These are phyloP conservation scores for Pisolithus sp. DNA, from an alignment of 768 basidiomycete species.

Conservation along the genomic window DNA sequence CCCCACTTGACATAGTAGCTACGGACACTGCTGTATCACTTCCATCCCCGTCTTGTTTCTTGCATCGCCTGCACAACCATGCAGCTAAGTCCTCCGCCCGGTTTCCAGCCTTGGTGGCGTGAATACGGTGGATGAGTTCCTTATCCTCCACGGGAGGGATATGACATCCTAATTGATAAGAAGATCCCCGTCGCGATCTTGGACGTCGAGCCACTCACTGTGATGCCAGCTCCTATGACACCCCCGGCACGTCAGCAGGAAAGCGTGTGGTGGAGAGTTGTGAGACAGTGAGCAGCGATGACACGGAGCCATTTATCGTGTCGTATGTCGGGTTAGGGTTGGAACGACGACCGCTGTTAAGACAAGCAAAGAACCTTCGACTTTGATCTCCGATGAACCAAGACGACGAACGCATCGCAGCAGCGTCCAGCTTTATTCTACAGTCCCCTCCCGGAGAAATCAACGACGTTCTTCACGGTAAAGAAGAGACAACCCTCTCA, in stretches of 20 bases:
- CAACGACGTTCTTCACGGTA: slow-evolving; percentile 91
- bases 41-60: slow-evolving; percentile 9
- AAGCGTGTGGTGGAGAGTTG: slow-evolving; percentile 22
- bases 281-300: slow-evolving; percentile 20
- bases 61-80: slow-evolving; percentile 30
- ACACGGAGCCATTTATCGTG: slow-evolving; percentile 6
- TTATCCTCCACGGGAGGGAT: slow-evolving; percentile 23
- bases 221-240: slow-evolving; percentile 33
- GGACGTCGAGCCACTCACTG: slow-evolving; percentile 8
- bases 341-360: background rate
- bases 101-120: slow-evolving; percentile 21
- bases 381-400: slow-evolving; percentile 40
- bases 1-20: background rate
- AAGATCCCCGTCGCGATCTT: background rate
- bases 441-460: slow-evolving; percentile 96
- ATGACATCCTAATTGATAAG: slow-evolving; percentile 23
- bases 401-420: slow-evolving; percentile 54
- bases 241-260: slow-evolving; percentile 28
- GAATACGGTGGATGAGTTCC: slow-evolving; percentile 20
- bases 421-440: slow-evolving; percentile 72
- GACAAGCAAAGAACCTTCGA: background rate
- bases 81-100: slow-evolving; percentile 13
- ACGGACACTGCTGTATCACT: background rate
- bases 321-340: slow-evolving; percentile 22
- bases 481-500: slow-evolving; percentile 9